phyloP scores from a whole-genome alignment of 768 basidiomycete genomes.

The Mycena chlorophos region DNA sequence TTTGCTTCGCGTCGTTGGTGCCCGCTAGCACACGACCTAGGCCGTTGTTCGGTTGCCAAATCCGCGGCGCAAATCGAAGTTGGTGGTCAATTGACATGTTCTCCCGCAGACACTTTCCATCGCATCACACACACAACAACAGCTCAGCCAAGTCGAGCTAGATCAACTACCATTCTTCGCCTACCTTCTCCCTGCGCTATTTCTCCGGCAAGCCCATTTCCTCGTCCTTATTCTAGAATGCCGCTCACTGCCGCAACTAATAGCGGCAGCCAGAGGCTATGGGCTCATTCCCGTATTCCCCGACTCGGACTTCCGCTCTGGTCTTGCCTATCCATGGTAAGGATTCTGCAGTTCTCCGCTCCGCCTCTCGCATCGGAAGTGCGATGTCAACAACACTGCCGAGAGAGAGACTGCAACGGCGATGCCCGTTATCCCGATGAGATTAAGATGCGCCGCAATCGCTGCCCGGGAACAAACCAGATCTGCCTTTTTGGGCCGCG shows the following conservation, averaged over 20 bases:
- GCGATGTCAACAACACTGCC: not conserved
- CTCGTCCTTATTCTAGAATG: not conserved
- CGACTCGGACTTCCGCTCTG: not conserved
- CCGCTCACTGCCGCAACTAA: not conserved
- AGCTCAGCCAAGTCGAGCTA: not conserved
- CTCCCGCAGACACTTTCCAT: not conserved
- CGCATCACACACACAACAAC: not conserved
- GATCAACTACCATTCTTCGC: not conserved
- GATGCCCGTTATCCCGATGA: not conserved
- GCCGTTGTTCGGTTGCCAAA: not conserved
- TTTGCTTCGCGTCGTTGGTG: too few relatives aligned
- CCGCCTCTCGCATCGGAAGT: not conserved
- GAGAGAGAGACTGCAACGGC: not conserved
- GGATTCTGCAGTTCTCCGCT: not conserved
- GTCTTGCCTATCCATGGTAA: too few relatives aligned
- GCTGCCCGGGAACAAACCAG: not conserved
- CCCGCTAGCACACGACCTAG: not conserved
- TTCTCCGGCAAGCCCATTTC: not conserved
- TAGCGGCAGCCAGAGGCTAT: not conserved
- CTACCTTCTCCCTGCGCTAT: not conserved
- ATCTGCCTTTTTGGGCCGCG: not conserved
- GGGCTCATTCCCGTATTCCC: not conserved
- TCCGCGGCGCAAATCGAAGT: not conserved
- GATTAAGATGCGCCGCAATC: not conserved
- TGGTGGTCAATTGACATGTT: not conserved